phyloP scores from a whole-genome alignment of 1,284 basidiomycete genomes.

The Leucocoprinus gongylophorus region DNA sequence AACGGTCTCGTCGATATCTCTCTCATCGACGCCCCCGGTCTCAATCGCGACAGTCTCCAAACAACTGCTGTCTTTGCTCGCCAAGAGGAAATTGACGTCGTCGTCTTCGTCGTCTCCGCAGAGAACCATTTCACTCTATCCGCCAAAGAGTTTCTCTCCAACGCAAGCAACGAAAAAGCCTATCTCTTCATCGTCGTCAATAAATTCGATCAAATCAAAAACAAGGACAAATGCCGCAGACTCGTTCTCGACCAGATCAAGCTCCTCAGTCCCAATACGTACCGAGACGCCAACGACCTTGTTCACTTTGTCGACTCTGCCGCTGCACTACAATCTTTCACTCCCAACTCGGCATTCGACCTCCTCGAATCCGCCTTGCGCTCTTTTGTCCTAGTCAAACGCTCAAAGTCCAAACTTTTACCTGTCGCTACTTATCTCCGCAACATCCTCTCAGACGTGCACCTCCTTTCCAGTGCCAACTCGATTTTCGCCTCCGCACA shows the following conservation, averaged over 20 bases:
- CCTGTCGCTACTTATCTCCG: slow-evolving; percentile 93
- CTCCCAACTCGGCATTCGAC: slow-evolving; percentile 70
- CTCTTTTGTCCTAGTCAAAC: slow-evolving; percentile 94
- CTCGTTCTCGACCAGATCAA: slow-evolving; percentile 93
- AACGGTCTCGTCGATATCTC: slow-evolving; percentile 98
- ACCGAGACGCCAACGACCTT: slow-evolving; percentile 86
- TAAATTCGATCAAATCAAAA: slow-evolving; percentile 93
- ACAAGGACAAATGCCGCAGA: slow-evolving; percentile 91
- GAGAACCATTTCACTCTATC: slow-evolving; percentile 99
- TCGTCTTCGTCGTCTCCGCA: slow-evolving; percentile 97
- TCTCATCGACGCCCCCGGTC: slow-evolving; percentile 96
- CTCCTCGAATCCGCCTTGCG: slow-evolving; percentile 89
- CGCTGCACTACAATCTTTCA: slow-evolving; percentile 54
- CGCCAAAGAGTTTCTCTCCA: slow-evolving; percentile 91
- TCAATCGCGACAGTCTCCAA: slow-evolving; percentile 94
- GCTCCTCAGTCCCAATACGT: slow-evolving; percentile 86
- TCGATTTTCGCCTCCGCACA: slow-evolving; percentile 79
- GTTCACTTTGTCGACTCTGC: slow-evolving; percentile 98
- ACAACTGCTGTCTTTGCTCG: slow-evolving; percentile 95
- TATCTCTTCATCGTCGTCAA: slow-evolving; percentile 99
- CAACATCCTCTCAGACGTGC: slow-evolving; percentile 85
- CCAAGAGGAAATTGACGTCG: slow-evolving; percentile 97
- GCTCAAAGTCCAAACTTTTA: slow-evolving; percentile 91
- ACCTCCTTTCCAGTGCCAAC: slow-evolving; percentile 84
- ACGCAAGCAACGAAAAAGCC: slow-evolving; percentile 94